Percentiles rank a stretch among this genome's conserved stretches.
These are phyloP conservation scores for Fusarium begoniae DNA, from an alignment of 2,329 filamentous ascomycete genomes.

Conservation along the genomic window DNA sequence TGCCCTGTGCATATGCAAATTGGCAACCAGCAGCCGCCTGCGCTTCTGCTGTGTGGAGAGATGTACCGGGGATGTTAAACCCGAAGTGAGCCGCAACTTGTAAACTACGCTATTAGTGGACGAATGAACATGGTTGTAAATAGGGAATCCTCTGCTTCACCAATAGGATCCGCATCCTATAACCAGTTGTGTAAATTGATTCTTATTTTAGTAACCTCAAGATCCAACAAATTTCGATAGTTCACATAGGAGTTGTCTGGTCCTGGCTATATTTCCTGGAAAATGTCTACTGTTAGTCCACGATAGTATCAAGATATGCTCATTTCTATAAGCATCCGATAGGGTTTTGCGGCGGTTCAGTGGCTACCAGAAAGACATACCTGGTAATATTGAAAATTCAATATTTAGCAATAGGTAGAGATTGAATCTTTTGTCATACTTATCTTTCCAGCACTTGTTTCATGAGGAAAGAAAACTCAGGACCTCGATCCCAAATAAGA, in stretches of 20 bases:
- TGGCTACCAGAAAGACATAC: not conserved
- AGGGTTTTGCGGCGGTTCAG: not conserved
- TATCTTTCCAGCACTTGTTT: not conserved
- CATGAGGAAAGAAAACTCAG: not conserved
- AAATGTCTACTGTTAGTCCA: not conserved
- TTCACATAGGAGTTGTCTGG: not conserved
- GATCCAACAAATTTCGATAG: not conserved
- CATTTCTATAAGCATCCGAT: not conserved
- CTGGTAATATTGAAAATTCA: not conserved
- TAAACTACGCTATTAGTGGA: not conserved
- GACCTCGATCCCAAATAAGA: not conserved
- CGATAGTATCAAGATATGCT: not conserved
- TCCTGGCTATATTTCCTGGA: not conserved
- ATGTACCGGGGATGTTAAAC: not conserved
- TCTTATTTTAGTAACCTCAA: not conserved
- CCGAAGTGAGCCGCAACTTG: constrained; percentile 27
- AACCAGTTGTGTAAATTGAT: not conserved
- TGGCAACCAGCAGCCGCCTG: not conserved
- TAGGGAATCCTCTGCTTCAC: not conserved
- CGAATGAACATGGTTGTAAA: not conserved
- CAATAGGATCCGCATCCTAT: not conserved
- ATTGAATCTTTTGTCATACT: not conserved
- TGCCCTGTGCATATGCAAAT: not conserved
- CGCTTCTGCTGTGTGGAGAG: not conserved
- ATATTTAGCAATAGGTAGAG: not conserved